A percentile compares a stretch with the other conserved stretches of the same genome.
phyloP scores from a whole-genome alignment of 2,329 filamentous ascomycete genomes.

The Pseudocercospora vitis region DNA sequence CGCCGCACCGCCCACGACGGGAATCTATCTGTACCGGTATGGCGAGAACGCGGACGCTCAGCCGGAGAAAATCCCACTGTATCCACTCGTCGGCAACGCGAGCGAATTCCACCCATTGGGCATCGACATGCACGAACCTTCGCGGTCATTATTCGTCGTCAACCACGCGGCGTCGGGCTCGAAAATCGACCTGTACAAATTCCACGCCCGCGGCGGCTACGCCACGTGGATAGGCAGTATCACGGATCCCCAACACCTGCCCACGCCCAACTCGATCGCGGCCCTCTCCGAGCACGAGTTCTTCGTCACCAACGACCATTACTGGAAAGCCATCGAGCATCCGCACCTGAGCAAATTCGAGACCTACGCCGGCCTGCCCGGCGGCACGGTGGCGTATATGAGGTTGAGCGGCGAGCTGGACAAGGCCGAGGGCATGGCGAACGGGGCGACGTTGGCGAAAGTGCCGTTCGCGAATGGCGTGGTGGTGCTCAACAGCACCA shows the following conservation, averaged over 20 bases:
- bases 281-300: conserved; percentile 38
- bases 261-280: conserved; percentile 43
- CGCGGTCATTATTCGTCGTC: conserved; percentile 42
- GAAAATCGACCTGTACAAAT: conserved; percentile 40
- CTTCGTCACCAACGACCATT: conserved; percentile 48
- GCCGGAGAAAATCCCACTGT: conserved; percentile 33
- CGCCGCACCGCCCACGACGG: conserved; percentile 29
- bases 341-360: conserved; percentile 40
- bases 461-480: conserved; percentile 48
- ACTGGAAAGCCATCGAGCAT: conserved; percentile 34
- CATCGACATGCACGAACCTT: conserved; percentile 40
- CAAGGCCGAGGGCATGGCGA: conserved; percentile 9
- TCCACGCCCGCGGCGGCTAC: conserved; percentile 29
- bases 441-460: conserved; percentile 31
- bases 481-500: conserved; percentile 38
- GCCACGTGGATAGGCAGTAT: conserved; percentile 38
- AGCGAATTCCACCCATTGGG: conserved; percentile 47
- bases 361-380: conserved; percentile 41
- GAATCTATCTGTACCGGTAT: conserved; percentile 45
- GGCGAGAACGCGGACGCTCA: conserved; percentile 25
- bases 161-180: conserved; percentile 43
- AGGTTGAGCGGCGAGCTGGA: conserved; percentile 13
- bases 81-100: conserved; percentile 29
- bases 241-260: conserved; percentile 34
- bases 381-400: conserved; percentile 42